Percentiles rank a stretch among this genome's conserved stretches.
phyloP scores from a whole-genome alignment of 2,329 filamentous ascomycete species.

The Fusarium concolor region DNA sequence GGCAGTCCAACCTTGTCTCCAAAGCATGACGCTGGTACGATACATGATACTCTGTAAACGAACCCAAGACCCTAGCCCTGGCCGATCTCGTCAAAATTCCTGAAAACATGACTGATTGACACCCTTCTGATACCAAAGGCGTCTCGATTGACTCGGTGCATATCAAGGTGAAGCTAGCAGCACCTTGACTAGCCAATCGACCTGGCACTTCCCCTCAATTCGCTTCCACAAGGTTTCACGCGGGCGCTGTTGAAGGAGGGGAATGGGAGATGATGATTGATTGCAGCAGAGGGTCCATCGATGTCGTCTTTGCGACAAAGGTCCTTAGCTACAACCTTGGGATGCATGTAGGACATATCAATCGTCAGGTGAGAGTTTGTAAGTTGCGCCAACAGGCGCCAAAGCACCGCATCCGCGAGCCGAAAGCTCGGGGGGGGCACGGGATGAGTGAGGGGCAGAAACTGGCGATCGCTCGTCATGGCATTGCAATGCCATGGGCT shows the following conservation, averaged over 20 bases:
- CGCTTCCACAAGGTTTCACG: slow-evolving; percentile 45
- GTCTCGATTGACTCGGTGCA: slow-evolving; percentile 28
- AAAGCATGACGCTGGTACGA: slow-evolving; percentile 45
- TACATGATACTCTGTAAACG: slow-evolving; percentile 8
- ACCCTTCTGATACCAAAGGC: slow-evolving; percentile 34
- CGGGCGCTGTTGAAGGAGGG: slow-evolving; percentile 21
- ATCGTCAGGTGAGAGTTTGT: slow-evolving; percentile 43
- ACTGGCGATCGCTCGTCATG: slow-evolving; percentile 45
- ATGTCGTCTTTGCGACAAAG: slow-evolving; percentile 7
- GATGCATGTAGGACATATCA: slow-evolving; percentile 17
- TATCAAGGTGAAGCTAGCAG: slow-evolving; percentile 20
- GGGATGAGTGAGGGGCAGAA: slow-evolving; percentile 27
- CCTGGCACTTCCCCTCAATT: slow-evolving; percentile 41
- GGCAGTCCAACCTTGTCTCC: slow-evolving; percentile 34
- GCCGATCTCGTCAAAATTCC: slow-evolving; percentile 11
- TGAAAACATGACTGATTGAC: slow-evolving; percentile 27
- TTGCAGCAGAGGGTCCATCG: slow-evolving; percentile 9
- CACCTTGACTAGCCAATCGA: slow-evolving; percentile 28
- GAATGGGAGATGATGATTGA: slow-evolving; percentile 17
- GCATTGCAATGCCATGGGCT: neutral
- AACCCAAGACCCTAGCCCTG: slow-evolving; percentile 6
- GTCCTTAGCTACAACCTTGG: slow-evolving; percentile 8
- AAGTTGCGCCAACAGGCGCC: slow-evolving; percentile 33
- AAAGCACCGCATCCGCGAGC: slow-evolving; percentile 42
- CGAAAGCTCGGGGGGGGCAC: slow-evolving; percentile 40